These are phyloP conservation scores for Leccinum pellstonianum DNA, from an alignment of 768 basidiomycete genomes.

Conservation along the genomic window DNA sequence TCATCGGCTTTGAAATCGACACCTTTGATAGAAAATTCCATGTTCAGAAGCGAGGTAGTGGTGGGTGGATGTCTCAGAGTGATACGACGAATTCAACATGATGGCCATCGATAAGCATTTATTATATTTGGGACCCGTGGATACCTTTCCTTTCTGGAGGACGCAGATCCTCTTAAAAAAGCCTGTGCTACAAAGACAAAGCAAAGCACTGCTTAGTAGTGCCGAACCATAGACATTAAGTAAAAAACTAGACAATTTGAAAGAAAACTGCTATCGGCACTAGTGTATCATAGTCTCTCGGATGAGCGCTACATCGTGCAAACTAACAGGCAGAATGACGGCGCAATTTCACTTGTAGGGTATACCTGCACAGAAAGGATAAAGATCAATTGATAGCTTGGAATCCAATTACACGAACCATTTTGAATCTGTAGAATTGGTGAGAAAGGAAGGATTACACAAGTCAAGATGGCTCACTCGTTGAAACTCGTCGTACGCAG, in stretches of 20 bases:
- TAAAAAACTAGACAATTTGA: neutral
- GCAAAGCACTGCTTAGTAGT: neutral
- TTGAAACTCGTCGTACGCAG: conserved; percentile 96
- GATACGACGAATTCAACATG: neutral
- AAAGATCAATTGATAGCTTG: neutral
- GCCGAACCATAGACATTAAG: neutral
- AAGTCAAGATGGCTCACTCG: conserved; percentile 47
- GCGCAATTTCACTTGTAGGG: conserved; percentile 26
- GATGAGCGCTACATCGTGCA: neutral
- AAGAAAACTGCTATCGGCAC: neutral
- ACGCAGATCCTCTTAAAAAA: conserved; percentile 6
- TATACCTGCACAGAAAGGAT: conserved; percentile 24
- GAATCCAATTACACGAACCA: conserved; percentile 31
- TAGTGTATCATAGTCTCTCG: neutral
- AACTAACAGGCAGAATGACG: neutral
- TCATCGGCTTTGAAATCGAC: conserved; percentile 41
- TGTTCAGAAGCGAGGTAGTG: conserved; percentile 11
- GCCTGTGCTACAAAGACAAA: no score
- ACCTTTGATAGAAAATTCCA: conserved; percentile 40
- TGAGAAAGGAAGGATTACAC: conserved; percentile 5
- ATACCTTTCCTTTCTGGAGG: conserved; percentile 7
- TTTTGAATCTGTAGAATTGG: conserved; percentile 44
- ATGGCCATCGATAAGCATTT: conserved; percentile 7
- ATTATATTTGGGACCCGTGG: neutral
- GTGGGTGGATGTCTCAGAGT: neutral